Evolutionary conservation across 768 basidiomycete species (phyloP).

Genomic region (Austroboletus eburneus): DNA sequence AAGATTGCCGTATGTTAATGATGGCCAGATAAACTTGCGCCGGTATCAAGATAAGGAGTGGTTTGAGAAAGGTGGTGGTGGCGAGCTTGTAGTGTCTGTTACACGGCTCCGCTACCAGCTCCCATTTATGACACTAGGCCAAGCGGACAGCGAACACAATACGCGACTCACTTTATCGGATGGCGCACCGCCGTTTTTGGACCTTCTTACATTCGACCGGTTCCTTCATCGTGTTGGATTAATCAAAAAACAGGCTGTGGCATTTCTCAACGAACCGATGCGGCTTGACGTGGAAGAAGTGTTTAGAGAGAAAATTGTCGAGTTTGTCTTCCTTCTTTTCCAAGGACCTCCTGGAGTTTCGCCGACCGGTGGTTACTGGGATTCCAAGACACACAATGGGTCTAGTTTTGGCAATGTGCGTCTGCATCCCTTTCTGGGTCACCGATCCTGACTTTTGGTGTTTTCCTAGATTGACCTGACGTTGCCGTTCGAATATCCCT

Average conservation of each 20-base stretch:
- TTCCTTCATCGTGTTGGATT: constrained; percentile 40
- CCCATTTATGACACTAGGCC: not conserved
- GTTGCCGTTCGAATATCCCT: constrained; percentile 25
- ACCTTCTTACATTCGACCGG: constrained; percentile 39
- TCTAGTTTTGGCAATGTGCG: too few relatives aligned
- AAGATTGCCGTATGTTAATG: not conserved
- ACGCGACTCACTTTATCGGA: not conserved
- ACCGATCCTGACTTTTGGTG: not conserved
- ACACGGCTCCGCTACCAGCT: not conserved
- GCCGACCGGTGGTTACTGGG: too few relatives aligned
- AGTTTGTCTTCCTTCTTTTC: too few relatives aligned
- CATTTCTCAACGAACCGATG: constrained; percentile 37
- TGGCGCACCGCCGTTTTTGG: constrained; percentile 34
- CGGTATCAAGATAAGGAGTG: not conserved
- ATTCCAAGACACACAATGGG: too few relatives aligned
- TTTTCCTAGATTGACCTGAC: constrained; percentile 28
- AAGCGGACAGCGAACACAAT: not conserved
- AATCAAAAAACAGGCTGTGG: constrained; percentile 34
- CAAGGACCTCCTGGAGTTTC: too few relatives aligned
- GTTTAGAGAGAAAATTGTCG: too few relatives aligned
- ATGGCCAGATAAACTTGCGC: not conserved
- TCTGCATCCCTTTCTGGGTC: not conserved
- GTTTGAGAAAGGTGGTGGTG: not conserved
- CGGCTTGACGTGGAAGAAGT: constrained; percentile 22
- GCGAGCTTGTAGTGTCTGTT: not conserved